A percentile compares a stretch with the other conserved stretches of the same genome.
These are phyloP conservation scores for Lagenidium sp. DNA, from an alignment of 352 stramenopile genomes.

Conservation along the genomic window DNA sequence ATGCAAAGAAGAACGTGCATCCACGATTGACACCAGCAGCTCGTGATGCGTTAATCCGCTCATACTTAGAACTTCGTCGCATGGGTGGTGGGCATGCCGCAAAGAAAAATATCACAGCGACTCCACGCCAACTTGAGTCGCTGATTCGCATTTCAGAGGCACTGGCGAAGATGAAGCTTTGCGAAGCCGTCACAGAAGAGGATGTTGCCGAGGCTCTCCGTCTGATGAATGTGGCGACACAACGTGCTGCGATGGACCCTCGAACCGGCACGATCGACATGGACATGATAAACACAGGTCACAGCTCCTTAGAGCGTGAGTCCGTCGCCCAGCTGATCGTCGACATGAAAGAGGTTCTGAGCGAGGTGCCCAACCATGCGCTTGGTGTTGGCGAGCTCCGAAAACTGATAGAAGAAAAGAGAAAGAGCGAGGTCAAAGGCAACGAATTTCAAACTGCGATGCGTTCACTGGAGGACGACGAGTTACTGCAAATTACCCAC, in stretches of 20 bases:
- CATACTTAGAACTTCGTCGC: constrained; percentile 90
- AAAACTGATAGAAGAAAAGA: constrained; percentile 80
- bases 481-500: constrained; percentile 89
- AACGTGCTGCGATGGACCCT: constrained; percentile 96
- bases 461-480: constrained; percentile 87
- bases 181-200: constrained; percentile 33
- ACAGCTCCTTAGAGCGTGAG: constrained; percentile 87
- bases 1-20: constrained; percentile 89
- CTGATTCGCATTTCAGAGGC: constrained; percentile 98
- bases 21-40: constrained; percentile 89
- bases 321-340: constrained; percentile 47
- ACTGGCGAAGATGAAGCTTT: constrained; percentile 93
- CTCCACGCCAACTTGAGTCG: constrained; percentile 96
- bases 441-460: constrained; percentile 87
- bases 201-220: constrained; percentile 95
- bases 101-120: constrained; percentile 97
- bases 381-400: constrained; percentile 85
- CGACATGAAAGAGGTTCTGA: constrained; percentile 45
- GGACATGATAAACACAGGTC: constrained; percentile 97
- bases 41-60: constrained; percentile 83
- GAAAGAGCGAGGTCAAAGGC: constrained; percentile 63
- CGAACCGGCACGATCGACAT: constrained; percentile 99
- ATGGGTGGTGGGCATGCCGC: constrained; percentile 53
- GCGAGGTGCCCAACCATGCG: constrained; percentile 43
- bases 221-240: constrained; percentile 97